Conservation (phyloP, 371 early-diverging fungal genomes). For the Parasitella parasitica region DNA sequence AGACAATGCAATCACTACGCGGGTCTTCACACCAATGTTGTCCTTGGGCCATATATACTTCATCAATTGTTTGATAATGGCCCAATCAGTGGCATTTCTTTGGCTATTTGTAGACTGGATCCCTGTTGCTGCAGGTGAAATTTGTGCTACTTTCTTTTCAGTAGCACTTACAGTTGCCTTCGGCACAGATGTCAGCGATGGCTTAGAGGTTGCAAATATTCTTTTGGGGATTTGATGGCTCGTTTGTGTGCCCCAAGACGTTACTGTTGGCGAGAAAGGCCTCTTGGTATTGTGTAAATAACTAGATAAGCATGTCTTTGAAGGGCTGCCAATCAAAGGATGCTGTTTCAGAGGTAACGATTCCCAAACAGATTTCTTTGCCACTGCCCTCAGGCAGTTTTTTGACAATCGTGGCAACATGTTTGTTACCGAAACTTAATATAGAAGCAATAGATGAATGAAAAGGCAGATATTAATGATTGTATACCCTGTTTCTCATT, state of each 20-base stretch:
- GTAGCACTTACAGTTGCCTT: neutral
- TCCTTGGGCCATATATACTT: constrained; percentile 92
- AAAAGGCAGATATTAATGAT: neutral
- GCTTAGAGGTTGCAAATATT: constrained; percentile 7
- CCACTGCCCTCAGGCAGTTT: neutral
- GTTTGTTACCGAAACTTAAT: neutral
- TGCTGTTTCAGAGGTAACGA: neutral
- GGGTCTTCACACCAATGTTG: constrained; percentile 71
- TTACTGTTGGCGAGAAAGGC: too few species aligned
- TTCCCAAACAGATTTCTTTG: constrained; percentile 4
- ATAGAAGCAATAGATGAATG: neutral
- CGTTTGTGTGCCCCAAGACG: neutral
- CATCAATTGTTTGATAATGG: constrained; percentile 77
- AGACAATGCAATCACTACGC: constrained; percentile 83
- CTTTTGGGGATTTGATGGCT: constrained; percentile 10
- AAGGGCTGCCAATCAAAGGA: neutral
- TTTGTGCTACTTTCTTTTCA: neutral
- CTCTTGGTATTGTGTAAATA: neutral
- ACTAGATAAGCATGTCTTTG: neutral
- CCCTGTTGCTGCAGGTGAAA: neutral
- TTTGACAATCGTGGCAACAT: constrained; percentile 16
- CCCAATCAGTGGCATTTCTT: constrained; percentile 58
- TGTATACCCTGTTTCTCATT: constrained; percentile 7
- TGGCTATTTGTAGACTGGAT: constrained; percentile 7
- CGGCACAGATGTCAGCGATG: neutral